A percentile compares a stretch with the other conserved stretches of the same genome.
These are phyloP conservation scores for Calamus simplicifolius DNA, from an alignment of 176 grass and related monocot species.

Conservation along the genomic window DNA sequence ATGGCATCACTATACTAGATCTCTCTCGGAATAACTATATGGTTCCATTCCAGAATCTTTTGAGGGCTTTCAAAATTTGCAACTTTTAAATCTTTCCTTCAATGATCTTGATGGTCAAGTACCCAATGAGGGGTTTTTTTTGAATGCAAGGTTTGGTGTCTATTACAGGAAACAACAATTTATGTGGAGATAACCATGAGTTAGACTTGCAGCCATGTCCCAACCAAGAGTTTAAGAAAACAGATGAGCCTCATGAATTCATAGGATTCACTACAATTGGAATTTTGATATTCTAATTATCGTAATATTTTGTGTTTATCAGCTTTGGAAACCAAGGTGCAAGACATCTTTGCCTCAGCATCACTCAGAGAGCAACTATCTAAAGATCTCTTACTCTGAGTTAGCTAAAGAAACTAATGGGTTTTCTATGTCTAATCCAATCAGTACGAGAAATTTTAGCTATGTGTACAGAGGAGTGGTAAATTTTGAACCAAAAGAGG, in stretches of 20 bases:
- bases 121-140: neutral
- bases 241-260: neutral
- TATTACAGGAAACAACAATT: neutral
- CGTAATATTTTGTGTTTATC: too few species aligned
- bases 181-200: neutral
- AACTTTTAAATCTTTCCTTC: slow-evolving; percentile 15
- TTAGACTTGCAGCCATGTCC: neutral
- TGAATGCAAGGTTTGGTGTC: neutral
- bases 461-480: neutral
- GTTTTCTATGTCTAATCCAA: neutral
- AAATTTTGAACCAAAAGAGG: neutral
- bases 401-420: neutral
- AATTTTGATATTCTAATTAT: too few species aligned
- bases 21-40: slow-evolving; percentile 18
- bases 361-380: neutral
- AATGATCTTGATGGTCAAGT: neutral
- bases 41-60: slow-evolving; percentile 14
- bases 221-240: neutral
- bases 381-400: neutral
- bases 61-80: neutral
- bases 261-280: too few species aligned
- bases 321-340: too few species aligned
- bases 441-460: neutral
- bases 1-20: too few species aligned
- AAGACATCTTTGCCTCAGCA: too few species aligned